phyloP scores from a whole-genome alignment of 2,329 filamentous ascomycete genomes.

The Claviceps sorghi region DNA sequence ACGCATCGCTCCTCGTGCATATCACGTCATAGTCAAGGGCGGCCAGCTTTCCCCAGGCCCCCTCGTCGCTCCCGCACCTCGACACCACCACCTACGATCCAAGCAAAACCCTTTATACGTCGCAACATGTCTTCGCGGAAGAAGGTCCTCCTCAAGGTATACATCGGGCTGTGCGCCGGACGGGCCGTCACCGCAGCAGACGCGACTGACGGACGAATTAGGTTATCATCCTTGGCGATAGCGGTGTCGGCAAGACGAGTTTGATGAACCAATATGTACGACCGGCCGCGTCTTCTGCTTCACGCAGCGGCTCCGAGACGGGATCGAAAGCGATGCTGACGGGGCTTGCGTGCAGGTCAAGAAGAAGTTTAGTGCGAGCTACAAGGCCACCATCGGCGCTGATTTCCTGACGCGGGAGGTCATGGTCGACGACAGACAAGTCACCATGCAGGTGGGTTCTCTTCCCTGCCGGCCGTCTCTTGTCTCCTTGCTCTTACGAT shows the following conservation, averaged over 20 bases:
- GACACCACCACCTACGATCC: conserved; percentile 7
- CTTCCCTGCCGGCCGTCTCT: too few species aligned
- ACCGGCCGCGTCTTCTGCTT: conserved; percentile 8
- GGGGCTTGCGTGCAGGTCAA: conserved; percentile 58
- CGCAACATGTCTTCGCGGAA: conserved; percentile 61
- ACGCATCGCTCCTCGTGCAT: conserved; percentile 1
- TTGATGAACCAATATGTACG: conserved; percentile 99
- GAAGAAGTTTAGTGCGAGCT: conserved; percentile 99
- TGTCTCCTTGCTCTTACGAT: too few species aligned
- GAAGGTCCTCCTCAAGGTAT: conserved; percentile 83
- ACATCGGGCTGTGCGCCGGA: conserved; percentile 7
- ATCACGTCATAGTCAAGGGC: conserved; percentile 4
- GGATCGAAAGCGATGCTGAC: conserved; percentile 5
- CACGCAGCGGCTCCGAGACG: not conserved
- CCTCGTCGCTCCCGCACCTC: conserved; percentile 5
- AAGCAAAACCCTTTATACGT: conserved; percentile 1
- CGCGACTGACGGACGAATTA: conserved; percentile 21
- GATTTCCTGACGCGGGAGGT: conserved; percentile 98
- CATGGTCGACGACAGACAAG: conserved; percentile 86
- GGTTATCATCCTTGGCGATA: conserved; percentile 98
- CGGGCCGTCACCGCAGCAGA: not conserved
- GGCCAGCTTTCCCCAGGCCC: not conserved
- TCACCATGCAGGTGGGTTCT: conserved; percentile 79
- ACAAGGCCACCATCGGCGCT: conserved; percentile 98
- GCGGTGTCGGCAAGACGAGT: conserved; percentile 97